Conservation (phyloP, 2,329 filamentous ascomycete species). For the Fusarium incarnatum region DNA sequence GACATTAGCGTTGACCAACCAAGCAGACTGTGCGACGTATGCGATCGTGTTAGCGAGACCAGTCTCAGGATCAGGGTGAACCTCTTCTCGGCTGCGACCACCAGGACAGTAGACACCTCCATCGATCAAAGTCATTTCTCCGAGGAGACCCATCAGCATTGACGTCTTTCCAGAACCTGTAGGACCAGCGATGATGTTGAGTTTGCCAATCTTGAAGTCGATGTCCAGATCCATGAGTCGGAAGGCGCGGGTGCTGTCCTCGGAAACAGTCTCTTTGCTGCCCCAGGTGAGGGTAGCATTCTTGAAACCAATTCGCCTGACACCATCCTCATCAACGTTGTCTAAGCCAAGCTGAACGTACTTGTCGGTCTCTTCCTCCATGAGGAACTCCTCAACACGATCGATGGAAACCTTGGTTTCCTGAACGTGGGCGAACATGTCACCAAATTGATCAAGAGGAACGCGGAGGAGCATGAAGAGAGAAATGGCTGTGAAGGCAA, state of each 20-base stretch:
- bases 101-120: constrained; percentile 88
- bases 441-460: constrained; percentile 93
- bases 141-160: constrained; percentile 92
- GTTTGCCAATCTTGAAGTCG: constrained; percentile 83
- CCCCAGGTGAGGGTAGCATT: constrained; percentile 92
- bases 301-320: constrained; percentile 84
- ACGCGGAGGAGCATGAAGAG: constrained; percentile 94
- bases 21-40: constrained; percentile 96
- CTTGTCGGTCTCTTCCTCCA: constrained; percentile 95
- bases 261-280: constrained; percentile 68
- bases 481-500: constrained; percentile 96
- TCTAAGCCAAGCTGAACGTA: constrained; percentile 83
- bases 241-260: constrained; percentile 79
- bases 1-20: constrained; percentile 96
- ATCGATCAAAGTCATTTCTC: constrained; percentile 90
- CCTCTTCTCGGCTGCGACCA: constrained; percentile 85
- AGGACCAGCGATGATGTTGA: constrained; percentile 93
- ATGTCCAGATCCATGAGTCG: constrained; percentile 85
- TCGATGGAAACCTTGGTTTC: constrained; percentile 97
- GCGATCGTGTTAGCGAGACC: constrained; percentile 91
- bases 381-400: constrained; percentile 93
- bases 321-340: constrained; percentile 74
- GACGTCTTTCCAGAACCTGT: constrained; percentile 97
- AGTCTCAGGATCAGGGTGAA: constrained; percentile 83
- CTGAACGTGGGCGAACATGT: constrained; percentile 98